A percentile compares a stretch with the other conserved stretches of the same genome.
phyloP scores from a whole-genome alignment of 148 eudicot genomes.

The Vaccinium corymbosum region DNA sequence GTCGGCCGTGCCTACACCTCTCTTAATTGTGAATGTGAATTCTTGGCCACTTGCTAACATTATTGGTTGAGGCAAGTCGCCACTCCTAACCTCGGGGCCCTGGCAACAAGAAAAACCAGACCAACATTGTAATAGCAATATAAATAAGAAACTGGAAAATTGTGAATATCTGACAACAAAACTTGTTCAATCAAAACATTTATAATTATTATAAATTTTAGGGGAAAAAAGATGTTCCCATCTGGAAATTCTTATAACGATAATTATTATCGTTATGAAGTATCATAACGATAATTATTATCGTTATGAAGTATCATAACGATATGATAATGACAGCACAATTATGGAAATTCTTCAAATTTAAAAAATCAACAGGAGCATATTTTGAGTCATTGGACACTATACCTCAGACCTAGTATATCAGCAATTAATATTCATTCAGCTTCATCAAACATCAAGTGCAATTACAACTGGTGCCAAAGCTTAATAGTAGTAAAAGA shows the following conservation, averaged over 20 bases:
- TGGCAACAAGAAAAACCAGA: slow-evolving; percentile 25
- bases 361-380: background rate
- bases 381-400: background rate
- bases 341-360: background rate
- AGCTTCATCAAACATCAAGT: background rate
- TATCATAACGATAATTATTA: background rate
- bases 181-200: background rate
- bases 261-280: too few species aligned
- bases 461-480: background rate
- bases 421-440: background rate
- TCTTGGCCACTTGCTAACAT: slow-evolving; percentile 68
- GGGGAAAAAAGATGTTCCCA: background rate
- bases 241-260: too few species aligned
- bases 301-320: background rate
- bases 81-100: slow-evolving; percentile 99
- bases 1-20: slow-evolving; percentile 90
- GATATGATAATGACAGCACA: background rate
- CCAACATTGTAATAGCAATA: background rate
- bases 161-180: background rate
- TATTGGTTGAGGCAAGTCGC: slow-evolving; percentile 98
- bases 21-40: slow-evolving; percentile 84
- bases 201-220: background rate
- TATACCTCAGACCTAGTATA: background rate
- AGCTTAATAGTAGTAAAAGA: background rate
- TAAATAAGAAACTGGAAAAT: background rate